Percentiles rank a stretch among this genome's conserved stretches.
phyloP scores from a whole-genome alignment of 1,139 yeast species.

The Pichia sp. region DNA sequence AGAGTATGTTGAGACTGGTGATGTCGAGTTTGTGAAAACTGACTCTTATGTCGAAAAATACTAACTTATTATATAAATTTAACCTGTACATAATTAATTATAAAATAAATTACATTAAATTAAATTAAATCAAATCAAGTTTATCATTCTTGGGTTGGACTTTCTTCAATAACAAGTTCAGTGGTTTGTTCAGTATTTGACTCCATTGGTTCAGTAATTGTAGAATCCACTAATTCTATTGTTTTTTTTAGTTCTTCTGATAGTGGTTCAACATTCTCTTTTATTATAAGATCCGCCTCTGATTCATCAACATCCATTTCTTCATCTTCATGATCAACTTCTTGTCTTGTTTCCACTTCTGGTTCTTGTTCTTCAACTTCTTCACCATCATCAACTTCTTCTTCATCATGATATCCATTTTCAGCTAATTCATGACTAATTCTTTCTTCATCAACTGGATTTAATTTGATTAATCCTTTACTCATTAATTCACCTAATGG shows the following conservation, averaged over 20 bases:
- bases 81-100: not conserved
- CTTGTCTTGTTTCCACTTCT: not conserved
- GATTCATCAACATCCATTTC: constrained; percentile 13
- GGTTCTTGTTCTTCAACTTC: constrained; percentile 6
- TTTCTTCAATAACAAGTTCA: too few relatives aligned
- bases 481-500: constrained; percentile 48
- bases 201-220: too few relatives aligned
- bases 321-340: constrained; percentile 8
- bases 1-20: constrained; percentile 73
- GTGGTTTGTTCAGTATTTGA: too few relatives aligned
- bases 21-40: constrained; percentile 31
- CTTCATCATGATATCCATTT: constrained; percentile 11
- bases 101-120: not conserved
- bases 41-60: constrained; percentile 42
- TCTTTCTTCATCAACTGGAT: constrained; percentile 11
- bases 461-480: constrained; percentile 39
- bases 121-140: too few relatives aligned
- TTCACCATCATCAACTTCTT: not conserved
- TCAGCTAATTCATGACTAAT: constrained; percentile 1
- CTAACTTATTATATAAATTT: constrained; percentile 6
- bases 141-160: too few relatives aligned
- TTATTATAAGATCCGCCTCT: constrained; percentile 21
- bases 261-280: not conserved
- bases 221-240: too few relatives aligned
- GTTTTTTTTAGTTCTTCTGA: too few relatives aligned